phyloP scores from a whole-genome alignment of 257 asterid genomes.

The Leonotis leonurus region DNA sequence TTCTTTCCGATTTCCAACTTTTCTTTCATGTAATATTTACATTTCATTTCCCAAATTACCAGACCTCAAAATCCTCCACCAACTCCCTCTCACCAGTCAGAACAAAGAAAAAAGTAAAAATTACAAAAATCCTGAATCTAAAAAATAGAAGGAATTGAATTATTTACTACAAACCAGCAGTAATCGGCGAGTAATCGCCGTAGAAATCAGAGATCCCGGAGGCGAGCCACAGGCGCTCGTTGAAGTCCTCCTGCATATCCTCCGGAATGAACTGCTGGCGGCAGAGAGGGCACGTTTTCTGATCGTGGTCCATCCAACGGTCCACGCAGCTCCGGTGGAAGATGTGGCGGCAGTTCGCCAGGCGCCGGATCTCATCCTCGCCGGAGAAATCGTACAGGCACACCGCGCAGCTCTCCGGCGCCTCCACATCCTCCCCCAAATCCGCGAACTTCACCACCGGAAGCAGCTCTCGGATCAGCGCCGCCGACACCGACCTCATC shows the following conservation, averaged over 20 bases:
- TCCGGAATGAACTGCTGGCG: slow-evolving; percentile 67
- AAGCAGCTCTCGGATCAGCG: slow-evolving; percentile 62
- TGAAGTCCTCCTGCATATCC: slow-evolving; percentile 76
- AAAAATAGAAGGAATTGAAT: too few relatives aligned
- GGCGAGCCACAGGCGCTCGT: slow-evolving; percentile 73
- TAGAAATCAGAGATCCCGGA: slow-evolving; percentile 70
- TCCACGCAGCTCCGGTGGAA: slow-evolving; percentile 79
- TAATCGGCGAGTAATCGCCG: slow-evolving; percentile 54
- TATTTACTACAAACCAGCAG: slow-evolving; percentile 55
- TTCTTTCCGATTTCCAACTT: too few relatives aligned
- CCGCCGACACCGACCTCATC: slow-evolving; percentile 50
- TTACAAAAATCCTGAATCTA: too few relatives aligned
- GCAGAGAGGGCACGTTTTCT: slow-evolving; percentile 93
- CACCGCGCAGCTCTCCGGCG: slow-evolving; percentile 82
- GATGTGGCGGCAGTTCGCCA: slow-evolving; percentile 69
- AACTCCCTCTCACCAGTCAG: too few relatives aligned
- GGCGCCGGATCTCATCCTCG: slow-evolving; percentile 85
- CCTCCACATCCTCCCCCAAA: slow-evolving; percentile 28
- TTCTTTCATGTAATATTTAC: too few relatives aligned
- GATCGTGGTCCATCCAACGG: slow-evolving; percentile 99
- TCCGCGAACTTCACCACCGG: slow-evolving; percentile 75
- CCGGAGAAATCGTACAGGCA: slow-evolving; percentile 69
- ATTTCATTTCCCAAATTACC: too few relatives aligned
- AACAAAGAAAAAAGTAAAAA: too few relatives aligned
- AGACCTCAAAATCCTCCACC: too few relatives aligned